phyloP scores from a whole-genome alignment of 2,329 filamentous ascomycete genomes.

The Trichoderma atrobrunneum region DNA sequence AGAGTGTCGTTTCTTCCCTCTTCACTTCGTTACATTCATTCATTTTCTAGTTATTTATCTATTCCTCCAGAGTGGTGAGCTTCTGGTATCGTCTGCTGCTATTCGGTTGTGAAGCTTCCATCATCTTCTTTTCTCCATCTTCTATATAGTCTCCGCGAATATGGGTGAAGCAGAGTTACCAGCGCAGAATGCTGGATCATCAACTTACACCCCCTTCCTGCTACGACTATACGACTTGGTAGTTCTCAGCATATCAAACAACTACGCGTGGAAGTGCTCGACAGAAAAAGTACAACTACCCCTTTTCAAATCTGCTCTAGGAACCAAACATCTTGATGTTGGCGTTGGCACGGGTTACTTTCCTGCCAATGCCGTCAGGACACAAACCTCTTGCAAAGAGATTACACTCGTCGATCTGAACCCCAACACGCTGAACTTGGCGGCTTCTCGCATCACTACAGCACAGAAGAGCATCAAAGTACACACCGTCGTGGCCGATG shows the following conservation, averaged over 20 bases:
- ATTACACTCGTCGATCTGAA: constrained; percentile 40
- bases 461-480: constrained; percentile 25
- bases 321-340: constrained; percentile 38
- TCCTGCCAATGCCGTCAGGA: constrained; percentile 29
- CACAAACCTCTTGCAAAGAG: constrained; percentile 21
- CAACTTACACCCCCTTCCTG: constrained; percentile 7
- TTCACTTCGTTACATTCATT: neutral
- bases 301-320: constrained; percentile 35
- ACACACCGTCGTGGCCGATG: constrained; percentile 36
- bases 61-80: neutral
- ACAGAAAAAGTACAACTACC: constrained; percentile 29
- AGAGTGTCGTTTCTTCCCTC: neutral
- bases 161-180: neutral
- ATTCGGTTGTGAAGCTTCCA: neutral
- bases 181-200: constrained; percentile 6
- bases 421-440: constrained; percentile 29
- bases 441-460: constrained; percentile 16
- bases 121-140: neutral
- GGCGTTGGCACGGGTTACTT: constrained; percentile 42
- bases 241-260: constrained; percentile 42
- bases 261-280: constrained; percentile 37
- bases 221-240: constrained; percentile 41
- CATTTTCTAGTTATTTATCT: neutral
- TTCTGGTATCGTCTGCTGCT: neutral
- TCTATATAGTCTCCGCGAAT: neutral